Percentiles rank a stretch among this genome's conserved stretches.
Evolutionary conservation across 768 basidiomycete species (phyloP).

Genomic region (Cyclocybe cylindracea): DNA sequence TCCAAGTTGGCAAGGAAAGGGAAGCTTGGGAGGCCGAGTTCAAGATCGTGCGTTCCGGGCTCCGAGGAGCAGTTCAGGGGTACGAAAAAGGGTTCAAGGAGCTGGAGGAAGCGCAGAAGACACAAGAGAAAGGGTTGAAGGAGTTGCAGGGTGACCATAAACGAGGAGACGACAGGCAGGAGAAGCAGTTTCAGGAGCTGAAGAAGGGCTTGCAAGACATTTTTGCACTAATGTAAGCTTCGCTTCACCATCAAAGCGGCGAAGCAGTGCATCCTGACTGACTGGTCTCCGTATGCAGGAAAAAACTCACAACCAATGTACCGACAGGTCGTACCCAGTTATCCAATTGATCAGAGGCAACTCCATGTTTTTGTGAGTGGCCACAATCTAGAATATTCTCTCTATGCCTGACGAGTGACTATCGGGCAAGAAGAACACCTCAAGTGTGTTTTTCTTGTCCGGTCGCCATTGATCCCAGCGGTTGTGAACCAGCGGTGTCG

Average conservation of each 20-base stretch:
- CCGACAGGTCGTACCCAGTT: background rate
- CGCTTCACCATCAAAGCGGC: background rate
- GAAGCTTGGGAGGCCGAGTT: background rate
- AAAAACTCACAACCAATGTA: background rate
- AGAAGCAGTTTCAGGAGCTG: background rate
- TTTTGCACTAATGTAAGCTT: background rate
- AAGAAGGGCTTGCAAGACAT: background rate
- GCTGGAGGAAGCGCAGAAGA: background rate
- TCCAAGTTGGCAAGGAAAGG: background rate
- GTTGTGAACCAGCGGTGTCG: too few relatives aligned
- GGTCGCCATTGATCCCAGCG: conserved; percentile 1
- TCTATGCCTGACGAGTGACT: conserved; percentile 1
- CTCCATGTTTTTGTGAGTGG: background rate
- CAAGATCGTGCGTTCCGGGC: background rate
- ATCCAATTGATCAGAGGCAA: background rate
- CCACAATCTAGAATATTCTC: background rate
- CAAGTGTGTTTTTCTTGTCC: conserved; percentile 2
- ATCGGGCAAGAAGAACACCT: conserved; percentile 3
- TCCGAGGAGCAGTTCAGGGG: background rate
- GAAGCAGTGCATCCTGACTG: background rate
- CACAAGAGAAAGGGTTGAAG: too few relatives aligned
- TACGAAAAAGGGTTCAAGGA: background rate
- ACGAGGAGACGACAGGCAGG: too few relatives aligned
- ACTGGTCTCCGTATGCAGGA: background rate
- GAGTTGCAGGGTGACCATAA: too few relatives aligned